phyloP scores from a whole-genome alignment of 768 basidiomycete species.

The Serendipita indica region DNA sequence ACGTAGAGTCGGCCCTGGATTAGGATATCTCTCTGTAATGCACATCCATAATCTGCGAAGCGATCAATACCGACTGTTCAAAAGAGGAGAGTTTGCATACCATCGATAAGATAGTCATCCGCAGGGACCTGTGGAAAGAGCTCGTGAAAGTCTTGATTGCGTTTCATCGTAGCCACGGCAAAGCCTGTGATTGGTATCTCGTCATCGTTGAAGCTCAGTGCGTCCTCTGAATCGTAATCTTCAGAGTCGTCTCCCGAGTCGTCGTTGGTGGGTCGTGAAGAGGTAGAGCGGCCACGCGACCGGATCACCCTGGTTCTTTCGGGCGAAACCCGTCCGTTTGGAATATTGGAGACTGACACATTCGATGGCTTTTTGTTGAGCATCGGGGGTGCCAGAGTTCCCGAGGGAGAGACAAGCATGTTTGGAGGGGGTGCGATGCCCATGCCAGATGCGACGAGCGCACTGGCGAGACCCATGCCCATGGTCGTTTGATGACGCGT shows the following conservation, averaged over 20 bases:
- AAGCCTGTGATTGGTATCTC: slow-evolving; percentile 92
- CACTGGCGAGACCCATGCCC: slow-evolving; percentile 7
- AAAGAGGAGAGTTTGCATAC: slow-evolving; percentile 30
- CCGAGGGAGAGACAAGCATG: slow-evolving; percentile 10
- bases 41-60: slow-evolving; percentile 84
- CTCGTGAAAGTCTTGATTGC: slow-evolving; percentile 93
- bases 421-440: slow-evolving; percentile 8
- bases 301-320: background rate
- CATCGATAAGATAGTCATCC: slow-evolving; percentile 96
- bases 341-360: background rate
- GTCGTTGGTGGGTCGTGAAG: slow-evolving; percentile 6
- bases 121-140: slow-evolving; percentile 79
- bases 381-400: slow-evolving; percentile 4
- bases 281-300: background rate
- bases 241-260: slow-evolving; percentile 17
- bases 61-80: slow-evolving; percentile 8
- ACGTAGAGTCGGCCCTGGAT: slow-evolving; percentile 94
- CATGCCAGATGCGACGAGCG: slow-evolving; percentile 13
- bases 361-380: slow-evolving; percentile 9
- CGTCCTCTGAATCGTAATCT: slow-evolving; percentile 21
- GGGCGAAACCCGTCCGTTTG: slow-evolving; percentile 3
- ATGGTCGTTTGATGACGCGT: slow-evolving; percentile 2
- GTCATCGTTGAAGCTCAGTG: slow-evolving; percentile 36
- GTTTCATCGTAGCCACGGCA: slow-evolving; percentile 86
- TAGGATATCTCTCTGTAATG: slow-evolving; percentile 87